Evolutionary conservation across 1,284 basidiomycete genomes (phyloP).

Genomic region (Microstroma glucosiphilum): DNA sequence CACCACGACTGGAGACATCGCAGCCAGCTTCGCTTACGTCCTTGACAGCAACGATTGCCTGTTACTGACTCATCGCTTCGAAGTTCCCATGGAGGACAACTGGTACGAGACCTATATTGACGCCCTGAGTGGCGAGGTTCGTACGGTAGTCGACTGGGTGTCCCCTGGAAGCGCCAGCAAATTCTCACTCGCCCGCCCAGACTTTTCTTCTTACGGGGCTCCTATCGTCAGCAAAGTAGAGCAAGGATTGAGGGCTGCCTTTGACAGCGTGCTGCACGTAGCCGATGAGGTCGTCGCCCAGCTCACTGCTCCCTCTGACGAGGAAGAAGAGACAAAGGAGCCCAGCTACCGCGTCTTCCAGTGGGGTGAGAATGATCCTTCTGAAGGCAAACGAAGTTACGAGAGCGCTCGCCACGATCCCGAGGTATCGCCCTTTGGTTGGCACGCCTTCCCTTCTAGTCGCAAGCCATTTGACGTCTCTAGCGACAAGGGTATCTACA

Average conservation of each 20-base stretch:
- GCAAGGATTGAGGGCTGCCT: too few species aligned
- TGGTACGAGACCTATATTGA: slow-evolving; percentile 39
- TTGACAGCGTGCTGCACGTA: neutral
- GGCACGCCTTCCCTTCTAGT: slow-evolving; percentile 33
- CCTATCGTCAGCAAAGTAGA: neutral
- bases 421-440: slow-evolving; percentile 29
- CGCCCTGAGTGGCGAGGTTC: slow-evolving; percentile 29
- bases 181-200: slow-evolving; percentile 28
- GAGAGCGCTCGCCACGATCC: slow-evolving; percentile 27
- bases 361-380: slow-evolving; percentile 41
- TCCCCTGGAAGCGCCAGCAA: slow-evolving; percentile 24
- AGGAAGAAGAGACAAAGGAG: slow-evolving; percentile 14
- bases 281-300: neutral
- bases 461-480: slow-evolving; percentile 23
- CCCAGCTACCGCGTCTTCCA: slow-evolving; percentile 34
- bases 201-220: slow-evolving; percentile 21
- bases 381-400: slow-evolving; percentile 32
- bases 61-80: slow-evolving; percentile 35
- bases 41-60: slow-evolving; percentile 25
- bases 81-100: slow-evolving; percentile 37
- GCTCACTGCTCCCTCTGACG: slow-evolving; percentile 5
- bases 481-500: slow-evolving; percentile 14
- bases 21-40: slow-evolving; percentile 36
- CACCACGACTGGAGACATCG: slow-evolving; percentile 33
- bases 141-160: slow-evolving; percentile 36